A percentile compares a stretch with the other conserved stretches of the same genome.
Conservation (phyloP, 2,329 filamentous ascomycete genomes). For the Huntiella bhutanensis region DNA sequence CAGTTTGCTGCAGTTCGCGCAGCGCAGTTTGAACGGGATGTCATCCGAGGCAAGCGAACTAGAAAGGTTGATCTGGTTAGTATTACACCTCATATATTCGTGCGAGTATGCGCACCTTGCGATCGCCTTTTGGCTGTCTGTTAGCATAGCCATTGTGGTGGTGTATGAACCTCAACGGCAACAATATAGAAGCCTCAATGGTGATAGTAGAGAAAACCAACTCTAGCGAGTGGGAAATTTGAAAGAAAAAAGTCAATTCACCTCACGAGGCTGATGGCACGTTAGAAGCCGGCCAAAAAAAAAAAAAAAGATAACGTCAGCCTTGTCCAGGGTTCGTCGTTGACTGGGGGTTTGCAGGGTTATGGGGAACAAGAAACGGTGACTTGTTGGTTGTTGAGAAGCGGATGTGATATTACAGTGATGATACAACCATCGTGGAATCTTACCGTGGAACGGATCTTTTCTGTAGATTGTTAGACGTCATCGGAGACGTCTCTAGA, state of each 20-base stretch:
- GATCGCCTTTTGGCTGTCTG: conserved; percentile 37
- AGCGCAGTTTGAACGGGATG: conserved; percentile 90
- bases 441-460: too few species aligned
- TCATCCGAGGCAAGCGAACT: conserved; percentile 66
- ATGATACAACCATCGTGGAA: too few species aligned
- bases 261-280: conserved; percentile 10
- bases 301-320: background rate
- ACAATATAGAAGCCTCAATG: too few species aligned
- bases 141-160: conserved; percentile 17
- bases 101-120: conserved; percentile 26
- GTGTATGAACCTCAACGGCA: too few species aligned
- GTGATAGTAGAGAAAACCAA: background rate
- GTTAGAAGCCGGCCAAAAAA: background rate
- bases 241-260: conserved; percentile 5
- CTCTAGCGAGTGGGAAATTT: too few species aligned
- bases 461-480: too few species aligned
- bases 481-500: too few species aligned
- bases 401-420: too few species aligned
- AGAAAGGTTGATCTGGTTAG: conserved; percentile 8
- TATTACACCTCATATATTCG: background rate
- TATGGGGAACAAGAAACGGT: too few species aligned
- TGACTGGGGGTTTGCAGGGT: too few species aligned
- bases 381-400: too few species aligned
- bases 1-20: conserved; percentile 79
- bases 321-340: too few species aligned